Evolutionary conservation across 108 stramenopile species (phyloP), one percentile per base, ranked within the genome.

Genomic region (Pelagomonas calceolata): DNA sequence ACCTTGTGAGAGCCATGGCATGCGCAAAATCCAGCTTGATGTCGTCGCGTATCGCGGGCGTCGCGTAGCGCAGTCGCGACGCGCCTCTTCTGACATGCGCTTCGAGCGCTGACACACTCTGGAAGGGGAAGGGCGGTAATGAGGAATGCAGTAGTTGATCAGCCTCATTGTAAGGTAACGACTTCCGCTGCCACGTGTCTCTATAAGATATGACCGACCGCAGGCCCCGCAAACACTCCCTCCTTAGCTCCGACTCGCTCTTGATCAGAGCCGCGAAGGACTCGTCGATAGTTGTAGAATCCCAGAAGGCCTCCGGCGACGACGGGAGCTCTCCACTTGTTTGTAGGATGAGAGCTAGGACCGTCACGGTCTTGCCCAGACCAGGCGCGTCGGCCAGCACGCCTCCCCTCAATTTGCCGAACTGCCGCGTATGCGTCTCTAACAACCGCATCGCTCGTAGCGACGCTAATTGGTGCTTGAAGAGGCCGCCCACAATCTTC

Each of bases 301-400:
- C 79, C 63, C 71, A 86, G 77, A 86, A 86, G 68, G 82, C 83
- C 36, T 66, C 34, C 29, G 85, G 85, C 21, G 77, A 69, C 15
- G 64, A 34, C 35, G 85, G 83, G 30, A 71, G 66, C 0, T 34
- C 36, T 29, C 85, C 83, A 7, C 78, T 72, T 32, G 85, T 84
- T 31, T 65, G 78, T 4, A 68, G 73, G 60, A 84, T 78, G 17
- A 90, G 78, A 4, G 90, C 85, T 30, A 91, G 70, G 64, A 84
- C 84, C 29, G 89, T 89, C 63, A 90, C 87, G 14, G 91, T 91
- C 75, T 91, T 91, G 21, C 91, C 89, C 35, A 92, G 73, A 7
- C 91, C 91, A 14, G 91, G 91, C 45, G 89, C 90, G 76, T 92
- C 91, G 33, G 85, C 89, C 35, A 92, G 75, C 36, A 92, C 78